Percentiles rank a stretch among this genome's conserved stretches.
Evolutionary conservation across 176 grass and related monocot genomes (phyloP).

Genomic region (Luzula sylvatica): DNA sequence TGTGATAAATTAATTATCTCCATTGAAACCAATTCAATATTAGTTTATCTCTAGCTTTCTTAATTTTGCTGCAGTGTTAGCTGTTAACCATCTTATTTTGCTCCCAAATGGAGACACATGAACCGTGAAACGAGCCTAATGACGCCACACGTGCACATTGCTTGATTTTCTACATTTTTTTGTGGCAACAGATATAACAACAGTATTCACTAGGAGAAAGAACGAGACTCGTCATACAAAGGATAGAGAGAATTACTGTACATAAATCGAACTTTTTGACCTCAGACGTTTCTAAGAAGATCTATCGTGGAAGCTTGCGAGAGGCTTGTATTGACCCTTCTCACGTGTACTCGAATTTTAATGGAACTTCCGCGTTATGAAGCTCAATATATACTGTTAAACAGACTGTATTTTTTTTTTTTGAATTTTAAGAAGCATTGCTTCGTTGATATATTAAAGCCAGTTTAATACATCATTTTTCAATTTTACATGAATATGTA

Average conservation of each 20-base stretch:
- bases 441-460: too few species aligned
- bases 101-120: not conserved
- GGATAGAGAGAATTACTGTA: not conserved
- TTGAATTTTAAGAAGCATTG: too few species aligned
- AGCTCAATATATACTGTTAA: too few species aligned
- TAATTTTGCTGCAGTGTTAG: conserved; percentile 5
- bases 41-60: not conserved
- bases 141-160: not conserved
- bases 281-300: not conserved
- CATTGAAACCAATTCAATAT: not conserved
- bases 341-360: conserved; percentile 4
- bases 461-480: too few species aligned
- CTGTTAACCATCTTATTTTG: not conserved
- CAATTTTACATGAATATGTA: too few species aligned
- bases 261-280: not conserved
- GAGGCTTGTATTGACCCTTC: not conserved
- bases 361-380: not conserved
- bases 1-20: not conserved
- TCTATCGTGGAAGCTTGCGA: not conserved
- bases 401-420: too few species aligned
- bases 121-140: not conserved
- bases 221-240: not conserved
- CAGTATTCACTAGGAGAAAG: too few species aligned
- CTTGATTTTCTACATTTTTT: not conserved
- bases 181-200: not conserved